These are phyloP conservation scores for Boletus rubropictus DNA, from an alignment of 768 basidiomycete species.

Conservation along the genomic window DNA sequence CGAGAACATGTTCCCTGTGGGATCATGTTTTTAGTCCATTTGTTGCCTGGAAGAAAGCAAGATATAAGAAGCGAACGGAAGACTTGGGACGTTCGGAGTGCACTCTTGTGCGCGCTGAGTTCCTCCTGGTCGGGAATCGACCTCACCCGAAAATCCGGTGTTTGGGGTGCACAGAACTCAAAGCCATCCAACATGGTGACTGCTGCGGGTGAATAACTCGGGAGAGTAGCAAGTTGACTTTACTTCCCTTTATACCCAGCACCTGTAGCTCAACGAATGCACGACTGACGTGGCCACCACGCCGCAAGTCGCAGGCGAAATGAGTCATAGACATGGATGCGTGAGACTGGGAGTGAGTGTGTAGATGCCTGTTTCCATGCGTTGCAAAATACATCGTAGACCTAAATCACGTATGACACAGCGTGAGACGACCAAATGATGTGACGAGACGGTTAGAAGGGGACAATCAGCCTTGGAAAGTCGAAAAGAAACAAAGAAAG, in stretches of 20 bases:
- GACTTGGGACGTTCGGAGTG: conserved; percentile 51
- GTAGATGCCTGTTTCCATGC: conserved; percentile 29
- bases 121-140: conserved; percentile 46
- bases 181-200: conserved; percentile 10
- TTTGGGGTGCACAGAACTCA: conserved; percentile 37
- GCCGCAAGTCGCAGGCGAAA: conserved; percentile 6
- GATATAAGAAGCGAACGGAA: conserved; percentile 45
- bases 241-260: conserved; percentile 8
- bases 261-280: conserved; percentile 3
- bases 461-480: conserved; percentile 30
- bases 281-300: conserved; percentile 21
- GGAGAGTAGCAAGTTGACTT: neutral
- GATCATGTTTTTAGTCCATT: conserved; percentile 6
- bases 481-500: conserved; percentile 22
- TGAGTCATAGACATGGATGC: conserved; percentile 8
- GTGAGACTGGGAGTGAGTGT: conserved; percentile 4
- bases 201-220: neutral
- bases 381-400: conserved; percentile 36
- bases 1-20: conserved; percentile 62
- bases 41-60: neutral
- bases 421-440: conserved; percentile 32
- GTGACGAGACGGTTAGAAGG: conserved; percentile 28
- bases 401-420: conserved; percentile 38
- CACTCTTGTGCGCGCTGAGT: conserved; percentile 46
- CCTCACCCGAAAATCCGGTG: conserved; percentile 52